Base-by-base conservation (phyloP, 805 yeast genomes). In the Candida taoyuanica region DNA sequence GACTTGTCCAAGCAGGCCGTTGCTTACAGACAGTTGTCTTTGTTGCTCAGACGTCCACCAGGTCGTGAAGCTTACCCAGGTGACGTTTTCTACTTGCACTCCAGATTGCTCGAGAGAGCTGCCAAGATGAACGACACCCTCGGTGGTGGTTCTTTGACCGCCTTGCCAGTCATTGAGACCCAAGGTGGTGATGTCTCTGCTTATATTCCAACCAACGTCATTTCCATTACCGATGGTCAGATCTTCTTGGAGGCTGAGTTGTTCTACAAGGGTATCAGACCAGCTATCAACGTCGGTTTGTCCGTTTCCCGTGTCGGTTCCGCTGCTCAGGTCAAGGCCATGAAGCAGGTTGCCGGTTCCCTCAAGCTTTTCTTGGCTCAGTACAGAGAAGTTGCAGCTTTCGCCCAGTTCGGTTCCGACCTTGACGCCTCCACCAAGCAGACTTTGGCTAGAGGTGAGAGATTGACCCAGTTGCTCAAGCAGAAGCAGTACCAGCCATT, bases 301-400 rank as follows among this genome's bases (percentile, higher is more conserved):
- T 93, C 98, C 63, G 98, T 91, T 62, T 93, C 98, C 63, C 95
- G 98, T 81, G 98, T 93, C 76, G 98, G 98, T 76, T 91, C 98
- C 54, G 98, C 98, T 64, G 98, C 98, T 64, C 98, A 93, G 80
- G 98, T 93, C 63, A 93, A 93, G 82, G 98, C 98, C 73, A 87
- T 93, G 94, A 93, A 93, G 77, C 98, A 93, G 81, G 98, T 93
- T 73, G 98, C 98, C 59, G 99, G 98, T 84, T 93, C 98, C 59
- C 85, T 93, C 76, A 93, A 93, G 75, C 86, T 93, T 72, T 93
- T 88, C 96, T 85, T 93, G 81, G 99, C 99, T 63, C 99, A 93
- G 80, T 93, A 93, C 85, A 89, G 99, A 87, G 99, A 93, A 83
- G 98, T 93, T 62, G 98, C 98, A 68, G 98, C 99, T 63, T 93